Evolutionary conservation across 2,329 filamentous ascomycete species (phyloP).

Genomic region (Herpotrichia juniperi): DNA sequence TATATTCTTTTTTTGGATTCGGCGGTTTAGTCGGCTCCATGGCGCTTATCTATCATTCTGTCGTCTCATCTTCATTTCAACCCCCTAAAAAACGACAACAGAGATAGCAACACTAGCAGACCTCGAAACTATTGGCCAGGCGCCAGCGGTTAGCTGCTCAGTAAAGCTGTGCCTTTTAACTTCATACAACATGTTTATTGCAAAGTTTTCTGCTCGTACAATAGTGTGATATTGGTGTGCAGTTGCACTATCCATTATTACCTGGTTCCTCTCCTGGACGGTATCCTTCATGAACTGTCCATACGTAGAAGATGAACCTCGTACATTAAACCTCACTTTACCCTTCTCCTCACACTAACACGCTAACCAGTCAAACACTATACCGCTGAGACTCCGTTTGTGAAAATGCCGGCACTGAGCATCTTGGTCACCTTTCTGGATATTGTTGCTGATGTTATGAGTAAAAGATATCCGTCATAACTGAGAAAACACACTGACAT

Average conservation of each 20-base stretch:
- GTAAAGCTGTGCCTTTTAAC: slow-evolving; percentile 11
- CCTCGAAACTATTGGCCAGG: background rate
- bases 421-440: background rate
- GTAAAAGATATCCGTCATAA: slow-evolving; percentile 1
- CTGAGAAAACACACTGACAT: background rate
- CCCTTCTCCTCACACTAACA: background rate
- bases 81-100: slow-evolving; percentile 1
- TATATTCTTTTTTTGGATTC: slow-evolving; percentile 6
- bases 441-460: slow-evolving; percentile 7
- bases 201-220: slow-evolving; percentile 1
- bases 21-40: background rate
- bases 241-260: background rate
- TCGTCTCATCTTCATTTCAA: slow-evolving; percentile 5
- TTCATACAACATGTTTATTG: slow-evolving; percentile 5
- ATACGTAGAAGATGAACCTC: background rate
- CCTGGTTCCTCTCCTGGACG: background rate
- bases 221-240: slow-evolving; percentile 6
- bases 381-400: slow-evolving; percentile 3
- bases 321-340: background rate
- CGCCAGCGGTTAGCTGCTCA: slow-evolving; percentile 3
- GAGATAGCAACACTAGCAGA: slow-evolving; percentile 1
- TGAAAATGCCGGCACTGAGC: background rate
- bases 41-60: slow-evolving; percentile 2
- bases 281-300: slow-evolving; percentile 3
- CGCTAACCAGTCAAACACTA: slow-evolving; percentile 2